Percentiles rank a stretch among this genome's conserved stretches.
Evolutionary conservation across 345 rosid genomes (phyloP).

Genomic region (Pugionium dolabratum): DNA sequence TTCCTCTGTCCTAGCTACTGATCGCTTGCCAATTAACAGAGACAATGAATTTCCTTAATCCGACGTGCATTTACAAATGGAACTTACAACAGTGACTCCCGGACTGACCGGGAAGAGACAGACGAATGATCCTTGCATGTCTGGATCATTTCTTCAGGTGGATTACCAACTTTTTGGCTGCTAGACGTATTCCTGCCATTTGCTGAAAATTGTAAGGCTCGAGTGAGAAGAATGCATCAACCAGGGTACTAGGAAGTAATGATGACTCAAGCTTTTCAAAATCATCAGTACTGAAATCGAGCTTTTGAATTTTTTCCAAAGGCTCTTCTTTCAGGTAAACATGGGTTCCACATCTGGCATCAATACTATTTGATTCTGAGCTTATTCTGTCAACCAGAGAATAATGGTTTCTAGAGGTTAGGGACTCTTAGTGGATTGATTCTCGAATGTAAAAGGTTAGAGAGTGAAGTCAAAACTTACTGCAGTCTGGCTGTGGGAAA

Average conservation of each 20-base stretch:
- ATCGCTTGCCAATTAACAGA: background rate
- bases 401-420: conserved; percentile 6
- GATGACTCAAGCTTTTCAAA: conserved; percentile 49
- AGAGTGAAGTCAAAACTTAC: conserved; percentile 53
- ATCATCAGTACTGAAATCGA: conserved; percentile 49
- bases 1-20: conserved; percentile 22
- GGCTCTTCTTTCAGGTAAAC: conserved; percentile 53
- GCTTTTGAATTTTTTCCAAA: conserved; percentile 54
- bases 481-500: conserved; percentile 63
- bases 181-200: conserved; percentile 68
- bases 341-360: conserved; percentile 47
- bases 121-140: background rate
- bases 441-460: background rate
- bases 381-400: conserved; percentile 59
- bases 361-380: conserved; percentile 42
- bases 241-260: conserved; percentile 48
- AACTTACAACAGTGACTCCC: conserved; percentile 2
- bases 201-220: conserved; percentile 67
- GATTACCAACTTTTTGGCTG: conserved; percentile 59
- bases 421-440: background rate
- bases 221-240: conserved; percentile 69
- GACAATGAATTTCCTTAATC: background rate
- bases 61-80: conserved; percentile 6
- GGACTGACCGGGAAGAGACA: conserved; percentile 18
- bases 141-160: conserved; percentile 30